A percentile compares a stretch with the other conserved stretches of the same genome.
Evolutionary conservation across 495 filamentous ascomycete species (phyloP).

Genomic region (Amphirosellinia nigrospora): DNA sequence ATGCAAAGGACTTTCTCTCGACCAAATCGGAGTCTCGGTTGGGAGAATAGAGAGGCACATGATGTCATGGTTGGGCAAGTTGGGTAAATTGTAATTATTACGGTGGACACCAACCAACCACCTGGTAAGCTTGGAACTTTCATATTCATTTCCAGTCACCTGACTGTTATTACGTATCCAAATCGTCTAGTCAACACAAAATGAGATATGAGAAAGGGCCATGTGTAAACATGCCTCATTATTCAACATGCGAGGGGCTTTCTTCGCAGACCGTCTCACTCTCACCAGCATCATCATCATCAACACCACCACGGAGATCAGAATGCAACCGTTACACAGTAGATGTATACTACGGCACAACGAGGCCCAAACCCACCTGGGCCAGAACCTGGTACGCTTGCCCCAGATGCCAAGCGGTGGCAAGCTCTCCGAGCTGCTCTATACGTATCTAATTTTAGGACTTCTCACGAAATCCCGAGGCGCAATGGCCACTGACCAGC

Average conservation of each 20-base stretch:
- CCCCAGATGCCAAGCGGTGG: background rate
- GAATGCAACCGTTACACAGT: background rate
- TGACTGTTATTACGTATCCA: background rate
- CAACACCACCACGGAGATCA: background rate
- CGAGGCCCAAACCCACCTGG: background rate
- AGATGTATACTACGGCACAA: background rate
- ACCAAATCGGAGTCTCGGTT: background rate
- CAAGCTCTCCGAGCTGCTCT: background rate
- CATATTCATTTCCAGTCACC: background rate
- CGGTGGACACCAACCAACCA: background rate
- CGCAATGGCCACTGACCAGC: background rate
- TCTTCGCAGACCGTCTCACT: background rate
- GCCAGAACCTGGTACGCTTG: background rate
- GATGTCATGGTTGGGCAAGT: constrained; percentile 1
- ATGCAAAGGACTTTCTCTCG: constrained; percentile 1
- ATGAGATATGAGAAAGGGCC: background rate
- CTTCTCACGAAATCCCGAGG: background rate
- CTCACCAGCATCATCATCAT: background rate
- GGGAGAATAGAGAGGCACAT: background rate
- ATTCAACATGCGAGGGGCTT: background rate
- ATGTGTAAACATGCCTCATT: background rate
- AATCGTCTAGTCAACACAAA: background rate
- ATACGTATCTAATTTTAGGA: constrained; percentile 10
- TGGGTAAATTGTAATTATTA: background rate
- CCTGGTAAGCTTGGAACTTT: too few relatives aligned